Percentiles rank a stretch among this genome's conserved stretches.
phyloP scores from a whole-genome alignment of 805 yeast genomes.

The Cephaloascus albidus region DNA sequence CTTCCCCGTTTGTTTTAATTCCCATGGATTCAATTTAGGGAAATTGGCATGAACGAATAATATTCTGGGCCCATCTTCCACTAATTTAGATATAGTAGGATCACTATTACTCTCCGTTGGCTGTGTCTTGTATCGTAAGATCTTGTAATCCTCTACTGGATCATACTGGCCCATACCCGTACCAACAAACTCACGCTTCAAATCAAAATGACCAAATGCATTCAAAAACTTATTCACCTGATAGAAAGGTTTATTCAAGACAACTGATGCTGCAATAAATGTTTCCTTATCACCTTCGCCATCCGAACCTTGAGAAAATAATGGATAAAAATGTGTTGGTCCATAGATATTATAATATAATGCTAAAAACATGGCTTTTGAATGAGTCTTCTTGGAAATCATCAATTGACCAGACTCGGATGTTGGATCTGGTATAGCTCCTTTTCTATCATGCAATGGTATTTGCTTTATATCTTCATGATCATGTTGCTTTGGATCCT shows the following conservation, averaged over 20 bases:
- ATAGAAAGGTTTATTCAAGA: slow-evolving; percentile 36
- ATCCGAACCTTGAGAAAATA: slow-evolving; percentile 25
- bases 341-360: slow-evolving; percentile 31
- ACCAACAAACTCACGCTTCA: slow-evolving; percentile 39
- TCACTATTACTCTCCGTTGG: neutral
- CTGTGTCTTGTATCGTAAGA: neutral
- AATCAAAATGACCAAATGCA: slow-evolving; percentile 38
- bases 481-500: slow-evolving; percentile 4
- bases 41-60: slow-evolving; percentile 58
- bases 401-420: slow-evolving; percentile 35
- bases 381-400: slow-evolving; percentile 28
- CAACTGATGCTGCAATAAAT: slow-evolving; percentile 58
- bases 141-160: slow-evolving; percentile 48
- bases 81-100: slow-evolving; percentile 8
- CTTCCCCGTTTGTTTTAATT: slow-evolving; percentile 30
- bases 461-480: slow-evolving; percentile 2
- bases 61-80: slow-evolving; percentile 15
- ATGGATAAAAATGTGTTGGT: slow-evolving; percentile 20
- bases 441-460: slow-evolving; percentile 31
- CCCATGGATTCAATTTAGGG: slow-evolving; percentile 60
- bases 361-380: slow-evolving; percentile 26
- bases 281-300: slow-evolving; percentile 87
- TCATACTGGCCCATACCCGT: slow-evolving; percentile 73
- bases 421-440: slow-evolving; percentile 30
- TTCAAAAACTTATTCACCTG: slow-evolving; percentile 43